Percentiles rank a stretch among this genome's conserved stretches.
phyloP scores from a whole-genome alignment of 768 basidiomycete genomes.

The Mycena olivaceomarginata region DNA sequence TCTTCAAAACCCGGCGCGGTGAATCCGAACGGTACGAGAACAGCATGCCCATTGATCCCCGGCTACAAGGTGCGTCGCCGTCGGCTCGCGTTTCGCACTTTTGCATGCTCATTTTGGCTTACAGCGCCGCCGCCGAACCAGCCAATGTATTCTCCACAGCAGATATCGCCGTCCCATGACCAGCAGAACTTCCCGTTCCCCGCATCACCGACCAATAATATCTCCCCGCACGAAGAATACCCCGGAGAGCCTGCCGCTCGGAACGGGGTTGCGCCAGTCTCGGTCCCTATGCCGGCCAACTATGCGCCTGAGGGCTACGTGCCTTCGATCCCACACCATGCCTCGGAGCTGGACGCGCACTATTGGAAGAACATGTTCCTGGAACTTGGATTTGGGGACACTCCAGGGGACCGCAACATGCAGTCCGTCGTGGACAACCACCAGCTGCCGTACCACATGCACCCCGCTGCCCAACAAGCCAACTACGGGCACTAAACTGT shows the following conservation, averaged over 20 bases:
- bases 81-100: conserved; percentile 37
- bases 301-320: conserved; percentile 53
- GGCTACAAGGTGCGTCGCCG: conserved; percentile 68
- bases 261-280: conserved; percentile 8
- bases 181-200: conserved; percentile 63
- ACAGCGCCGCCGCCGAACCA: conserved; percentile 35
- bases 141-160: conserved; percentile 43
- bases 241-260: conserved; percentile 27
- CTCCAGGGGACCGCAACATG: conserved; percentile 39
- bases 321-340: conserved; percentile 62
- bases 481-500: conserved; percentile 55
- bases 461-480: conserved; percentile 52
- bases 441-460: conserved; percentile 53
- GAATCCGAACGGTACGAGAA: conserved; percentile 61
- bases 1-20: conserved; percentile 70
- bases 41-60: conserved; percentile 71
- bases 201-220: conserved; percentile 54
- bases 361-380: conserved; percentile 88
- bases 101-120: conserved; percentile 15
- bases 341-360: conserved; percentile 76
- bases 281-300: conserved; percentile 14
- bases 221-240: conserved; percentile 40
- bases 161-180: conserved; percentile 56
- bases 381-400: conserved; percentile 82
- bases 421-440: conserved; percentile 51